phyloP scores from a whole-genome alignment of 352 stramenopile genomes.

The Thraustochytrium striatum region DNA sequence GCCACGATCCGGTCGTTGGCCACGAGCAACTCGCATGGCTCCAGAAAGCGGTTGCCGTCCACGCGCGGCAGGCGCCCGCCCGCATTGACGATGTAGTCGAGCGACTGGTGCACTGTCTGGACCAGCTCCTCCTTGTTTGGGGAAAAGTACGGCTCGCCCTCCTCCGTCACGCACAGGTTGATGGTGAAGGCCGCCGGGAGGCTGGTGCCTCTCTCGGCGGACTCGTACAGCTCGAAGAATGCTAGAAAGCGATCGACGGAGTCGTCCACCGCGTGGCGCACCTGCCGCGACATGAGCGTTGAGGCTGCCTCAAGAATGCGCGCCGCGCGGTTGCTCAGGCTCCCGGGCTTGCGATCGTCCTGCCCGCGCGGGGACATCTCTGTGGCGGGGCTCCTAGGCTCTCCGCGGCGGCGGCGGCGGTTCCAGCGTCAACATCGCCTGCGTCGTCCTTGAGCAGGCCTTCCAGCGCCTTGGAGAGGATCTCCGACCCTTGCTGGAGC shows the following conservation, averaged over 20 bases:
- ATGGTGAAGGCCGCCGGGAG: background rate
- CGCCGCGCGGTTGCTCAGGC: background rate
- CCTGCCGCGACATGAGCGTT: conserved; percentile 40
- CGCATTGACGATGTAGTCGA: background rate
- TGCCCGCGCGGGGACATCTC: background rate
- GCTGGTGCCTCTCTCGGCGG: background rate
- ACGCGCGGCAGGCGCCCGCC: conserved; percentile 10
- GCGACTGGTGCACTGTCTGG: background rate
- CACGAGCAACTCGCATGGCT: conserved; percentile 21
- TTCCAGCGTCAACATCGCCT: background rate
- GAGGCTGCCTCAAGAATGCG: conserved; percentile 18
- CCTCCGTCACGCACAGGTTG: background rate
- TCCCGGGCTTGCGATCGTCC: background rate
- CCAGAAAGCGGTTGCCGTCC: conserved; percentile 21
- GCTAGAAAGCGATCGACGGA: conserved; percentile 1
- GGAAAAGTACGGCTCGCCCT: background rate
- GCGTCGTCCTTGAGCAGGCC: background rate
- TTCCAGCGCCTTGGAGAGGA: conserved; percentile 25
- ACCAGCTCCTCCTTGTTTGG: background rate
- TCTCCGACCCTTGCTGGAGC: conserved; percentile 31
- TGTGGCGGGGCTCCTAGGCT: background rate
- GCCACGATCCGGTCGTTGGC: conserved; percentile 6
- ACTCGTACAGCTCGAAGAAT: background rate
- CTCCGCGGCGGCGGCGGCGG: background rate
- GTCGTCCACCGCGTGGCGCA: conserved; percentile 6